A percentile compares a stretch with the other conserved stretches of the same genome.
phyloP scores from a whole-genome alignment of 192 early-diverging fungal genomes.

The Entomortierella chlamydospora region DNA sequence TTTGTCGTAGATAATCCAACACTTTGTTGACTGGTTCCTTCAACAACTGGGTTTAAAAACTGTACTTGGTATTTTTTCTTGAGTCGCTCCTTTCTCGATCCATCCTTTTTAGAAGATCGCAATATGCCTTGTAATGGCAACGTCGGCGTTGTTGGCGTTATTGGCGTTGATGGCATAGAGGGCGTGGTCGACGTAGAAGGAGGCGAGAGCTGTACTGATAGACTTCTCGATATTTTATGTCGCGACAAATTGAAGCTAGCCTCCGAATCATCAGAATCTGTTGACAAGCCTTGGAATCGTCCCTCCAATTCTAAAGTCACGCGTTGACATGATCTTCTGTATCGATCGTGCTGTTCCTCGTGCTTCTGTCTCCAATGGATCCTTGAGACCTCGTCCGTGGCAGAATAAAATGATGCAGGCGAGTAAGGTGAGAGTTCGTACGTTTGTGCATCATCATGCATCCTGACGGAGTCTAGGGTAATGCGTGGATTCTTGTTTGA shows the following conservation, averaged over 20 bases:
- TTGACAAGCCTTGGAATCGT: conserved; percentile 8
- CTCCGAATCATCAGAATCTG: conserved; percentile 33
- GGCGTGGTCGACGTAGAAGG: conserved; percentile 2
- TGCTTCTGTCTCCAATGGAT: conserved; percentile 52
- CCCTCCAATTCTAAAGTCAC: conserved; percentile 29
- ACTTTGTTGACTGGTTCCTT: conserved; percentile 2
- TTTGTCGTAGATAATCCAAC: conserved; percentile 5
- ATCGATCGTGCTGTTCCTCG: conserved; percentile 50
- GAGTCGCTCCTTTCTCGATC: conserved; percentile 6
- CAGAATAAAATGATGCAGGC: conserved; percentile 20
- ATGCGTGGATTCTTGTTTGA: neutral
- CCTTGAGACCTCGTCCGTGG: conserved; percentile 29
- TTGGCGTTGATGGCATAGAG: conserved; percentile 6
- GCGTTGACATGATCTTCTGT: conserved; percentile 39
- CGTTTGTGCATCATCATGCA: neutral
- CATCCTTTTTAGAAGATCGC: conserved; percentile 20
- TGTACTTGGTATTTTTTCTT: conserved; percentile 47
- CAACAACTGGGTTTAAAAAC: conserved; percentile 21
- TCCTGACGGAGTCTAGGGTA: neutral
- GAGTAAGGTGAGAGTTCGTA: neutral
- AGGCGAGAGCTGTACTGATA: neutral
- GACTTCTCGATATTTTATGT: neutral
- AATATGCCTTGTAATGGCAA: conserved; percentile 25
- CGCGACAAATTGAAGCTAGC: conserved; percentile 4
- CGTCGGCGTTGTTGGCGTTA: conserved; percentile 10